Conservation (phyloP, 2,329 filamentous ascomycete genomes). For the Helminthosporium solani region DNA sequence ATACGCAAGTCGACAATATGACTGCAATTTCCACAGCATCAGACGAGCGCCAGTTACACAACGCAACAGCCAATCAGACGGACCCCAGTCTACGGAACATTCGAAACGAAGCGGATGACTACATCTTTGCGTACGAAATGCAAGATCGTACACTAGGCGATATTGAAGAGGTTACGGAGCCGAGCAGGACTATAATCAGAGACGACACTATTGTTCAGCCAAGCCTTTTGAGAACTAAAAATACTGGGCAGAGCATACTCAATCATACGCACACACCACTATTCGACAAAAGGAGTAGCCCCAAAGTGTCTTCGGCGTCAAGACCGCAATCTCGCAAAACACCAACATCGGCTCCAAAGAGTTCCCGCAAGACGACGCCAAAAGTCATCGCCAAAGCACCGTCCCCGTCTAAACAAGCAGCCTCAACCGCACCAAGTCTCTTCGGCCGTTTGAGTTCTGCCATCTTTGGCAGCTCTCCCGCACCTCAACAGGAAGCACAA, state of each 20-base stretch:
- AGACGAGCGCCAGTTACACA: constrained; percentile 32
- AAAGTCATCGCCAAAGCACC: constrained; percentile 1
- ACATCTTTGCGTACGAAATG: constrained; percentile 35
- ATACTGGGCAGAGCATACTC: constrained; percentile 11
- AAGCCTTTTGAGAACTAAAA: no score
- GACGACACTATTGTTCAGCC: no score
- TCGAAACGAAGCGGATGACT: constrained; percentile 36
- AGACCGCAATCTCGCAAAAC: constrained; percentile 2
- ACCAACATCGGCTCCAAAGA: not conserved
- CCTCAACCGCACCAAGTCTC: constrained; percentile 16
- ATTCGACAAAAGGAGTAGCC: constrained; percentile 5
- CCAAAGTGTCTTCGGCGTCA: not conserved
- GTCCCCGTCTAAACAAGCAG: constrained; percentile 2
- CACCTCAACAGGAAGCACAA: not conserved
- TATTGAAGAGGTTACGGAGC: constrained; percentile 39
- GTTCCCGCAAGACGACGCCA: no score
- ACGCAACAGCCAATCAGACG: constrained; percentile 29
- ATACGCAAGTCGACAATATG: constrained; percentile 28
- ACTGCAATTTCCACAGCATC: constrained; percentile 29
- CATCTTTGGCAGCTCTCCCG: constrained; percentile 12
- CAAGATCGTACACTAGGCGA: constrained; percentile 35
- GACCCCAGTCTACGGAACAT: constrained; percentile 31
- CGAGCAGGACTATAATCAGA: constrained; percentile 24
- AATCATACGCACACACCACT: constrained; percentile 17
- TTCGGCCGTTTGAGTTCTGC: constrained; percentile 22